A percentile compares a stretch with the other conserved stretches of the same genome.
Evolutionary conservation across 768 basidiomycete genomes (phyloP).

Genomic region (Tulasnella sp.): DNA sequence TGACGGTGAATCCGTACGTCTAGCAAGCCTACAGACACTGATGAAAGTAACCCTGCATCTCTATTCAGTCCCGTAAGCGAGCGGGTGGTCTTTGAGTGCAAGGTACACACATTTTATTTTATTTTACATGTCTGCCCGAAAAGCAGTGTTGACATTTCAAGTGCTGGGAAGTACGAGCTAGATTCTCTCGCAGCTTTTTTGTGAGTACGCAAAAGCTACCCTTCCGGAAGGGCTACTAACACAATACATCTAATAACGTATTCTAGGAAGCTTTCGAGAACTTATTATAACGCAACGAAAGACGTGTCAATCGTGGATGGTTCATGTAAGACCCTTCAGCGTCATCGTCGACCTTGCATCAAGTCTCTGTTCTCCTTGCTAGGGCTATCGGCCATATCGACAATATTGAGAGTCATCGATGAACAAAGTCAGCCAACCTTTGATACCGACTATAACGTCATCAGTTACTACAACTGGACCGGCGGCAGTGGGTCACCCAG

Average conservation of each 20-base stretch:
- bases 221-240: neutral
- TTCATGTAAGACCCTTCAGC: slow-evolving; percentile 39
- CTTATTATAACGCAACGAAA: slow-evolving; percentile 60
- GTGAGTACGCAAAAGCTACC: neutral
- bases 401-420: slow-evolving; percentile 64
- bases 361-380: slow-evolving; percentile 2
- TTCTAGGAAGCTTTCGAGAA: slow-evolving; percentile 53
- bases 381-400: slow-evolving; percentile 60
- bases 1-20: slow-evolving; percentile 65
- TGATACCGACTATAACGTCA: slow-evolving; percentile 57
- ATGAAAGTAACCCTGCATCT: too few relatives aligned
- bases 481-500: slow-evolving; percentile 44
- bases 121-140: too few relatives aligned
- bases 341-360: neutral
- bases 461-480: slow-evolving; percentile 78
- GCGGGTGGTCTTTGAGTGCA: too few relatives aligned
- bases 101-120: too few relatives aligned
- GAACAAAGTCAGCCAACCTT: slow-evolving; percentile 65
- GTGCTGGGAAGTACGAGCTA: slow-evolving; percentile 50
- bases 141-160: too few relatives aligned
- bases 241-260: neutral
- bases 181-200: slow-evolving; percentile 72
- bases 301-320: slow-evolving; percentile 62
- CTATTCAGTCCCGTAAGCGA: too few relatives aligned
- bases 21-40: neutral